Conservation (phyloP, 169 alveolate species). For the Hepatocystis sp. region DNA sequence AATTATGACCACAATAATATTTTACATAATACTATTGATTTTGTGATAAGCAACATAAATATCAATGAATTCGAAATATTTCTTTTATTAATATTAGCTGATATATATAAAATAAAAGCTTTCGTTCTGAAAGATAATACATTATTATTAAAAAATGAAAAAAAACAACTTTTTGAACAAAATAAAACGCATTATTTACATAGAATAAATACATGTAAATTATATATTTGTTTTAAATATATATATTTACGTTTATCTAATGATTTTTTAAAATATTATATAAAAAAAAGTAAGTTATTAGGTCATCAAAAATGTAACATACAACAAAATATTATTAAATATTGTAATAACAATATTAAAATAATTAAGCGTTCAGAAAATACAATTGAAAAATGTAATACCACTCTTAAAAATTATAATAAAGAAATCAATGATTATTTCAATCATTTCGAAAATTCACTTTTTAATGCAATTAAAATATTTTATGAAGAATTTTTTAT, state of each 20-base stretch:
- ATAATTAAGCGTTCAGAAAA: conserved; percentile 6
- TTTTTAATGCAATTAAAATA: conserved; percentile 37
- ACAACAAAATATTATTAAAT: neutral
- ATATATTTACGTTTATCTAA: conserved; percentile 3
- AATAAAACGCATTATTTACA: neutral
- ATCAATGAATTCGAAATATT: conserved; percentile 14
- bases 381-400: neutral
- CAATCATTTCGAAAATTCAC: conserved; percentile 29
- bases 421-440: conserved; percentile 20
- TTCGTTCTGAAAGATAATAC: neutral
- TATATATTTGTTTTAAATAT: neutral
- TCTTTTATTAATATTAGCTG: conserved; percentile 17
- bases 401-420: neutral
- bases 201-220: conserved; percentile 2
- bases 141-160: neutral
- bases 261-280: conserved; percentile 23
- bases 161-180: neutral
- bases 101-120: conserved; percentile 14
- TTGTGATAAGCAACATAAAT: neutral
- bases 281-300: conserved; percentile 15
- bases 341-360: neutral
- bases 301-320: neutral
- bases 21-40: neutral
- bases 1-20: neutral
- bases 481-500: conserved; percentile 46